Conservation (phyloP, 164 flowering plant species). For the Buxus sempervirens region DNA sequence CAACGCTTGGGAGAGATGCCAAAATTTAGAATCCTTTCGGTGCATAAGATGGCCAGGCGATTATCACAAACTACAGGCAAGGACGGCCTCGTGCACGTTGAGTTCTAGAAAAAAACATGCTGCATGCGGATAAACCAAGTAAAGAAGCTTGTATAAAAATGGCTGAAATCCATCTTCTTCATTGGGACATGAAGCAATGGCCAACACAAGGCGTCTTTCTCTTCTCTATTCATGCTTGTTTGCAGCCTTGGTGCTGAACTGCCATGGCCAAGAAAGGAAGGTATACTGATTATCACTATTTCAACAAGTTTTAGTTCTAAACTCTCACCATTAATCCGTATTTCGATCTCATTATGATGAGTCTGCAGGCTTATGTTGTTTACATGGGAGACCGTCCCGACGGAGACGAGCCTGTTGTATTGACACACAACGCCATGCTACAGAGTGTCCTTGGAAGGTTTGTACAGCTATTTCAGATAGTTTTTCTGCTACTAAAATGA, state of each 20-base stretch:
- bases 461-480: background rate
- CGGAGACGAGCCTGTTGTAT: slow-evolving; percentile 12
- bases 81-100: background rate
- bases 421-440: slow-evolving; percentile 36
- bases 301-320: background rate
- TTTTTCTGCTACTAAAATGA: background rate
- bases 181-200: slow-evolving; percentile 4
- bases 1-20: no score
- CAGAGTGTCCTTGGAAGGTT: slow-evolving; percentile 33
- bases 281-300: slow-evolving; percentile 1
- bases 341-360: background rate
- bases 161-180: background rate
- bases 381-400: slow-evolving; percentile 42
- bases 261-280: slow-evolving; percentile 21
- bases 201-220: background rate
- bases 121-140: background rate
- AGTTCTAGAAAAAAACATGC: background rate
- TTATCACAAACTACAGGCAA: background rate
- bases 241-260: slow-evolving; percentile 15
- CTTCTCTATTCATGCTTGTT: slow-evolving; percentile 16
- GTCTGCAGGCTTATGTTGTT: slow-evolving; percentile 32
- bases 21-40: no score
- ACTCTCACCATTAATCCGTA: background rate
- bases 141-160: background rate
- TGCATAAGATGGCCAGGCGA: no score